Evolutionary conservation across 352 stramenopile genomes (phyloP), one percentile per base, ranked within the genome.

Genomic region (Phytopythium aichiense): DNA sequence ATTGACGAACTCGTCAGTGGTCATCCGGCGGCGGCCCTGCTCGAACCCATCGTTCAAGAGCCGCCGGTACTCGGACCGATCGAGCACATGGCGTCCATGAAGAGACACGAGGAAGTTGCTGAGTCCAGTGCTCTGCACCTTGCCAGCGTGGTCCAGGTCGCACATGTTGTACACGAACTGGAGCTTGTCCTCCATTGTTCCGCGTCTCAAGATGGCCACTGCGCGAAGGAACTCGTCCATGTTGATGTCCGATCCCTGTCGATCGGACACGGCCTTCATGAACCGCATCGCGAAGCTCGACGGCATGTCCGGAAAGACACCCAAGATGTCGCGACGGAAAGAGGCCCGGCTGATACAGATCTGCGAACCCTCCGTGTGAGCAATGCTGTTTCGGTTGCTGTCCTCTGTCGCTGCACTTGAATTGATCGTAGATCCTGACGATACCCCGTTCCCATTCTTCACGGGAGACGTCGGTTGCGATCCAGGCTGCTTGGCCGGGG

Each of bases 241-340:
- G 46, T 91, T 92, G 64, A 95, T 92, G 62, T 95, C 87, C 0
- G 83, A 77, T 22, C 83, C 79, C 66, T 92, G 84, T 9, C 84
- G 87, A 40, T 95, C 87, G 0, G 81, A 92, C 43, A 95, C 77
- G 1, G 84, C 85, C 64, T 95, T 95, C 79, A 94, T 93, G 56
- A 95, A 92, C 4, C 87, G 76, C 82, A 95, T 93, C 11, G 85
- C 85, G 63, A 95, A 94, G 60, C 82, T 94, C 28, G 87, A 95
- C 15, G 87, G 87, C 80, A 95, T 95, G 42, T 94, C 85, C 4
- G 85, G 87, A 35, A 94, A 95, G n/a, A 95, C 87, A 25, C 87
- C 86, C 43, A 95, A 76, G 45, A 95, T 89, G 57, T 95, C 85
- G 9, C 85, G 79, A 9, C 87, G 87, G 62, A 95, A 95, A 3